These are phyloP conservation scores for Acrocalymma vagum DNA, from an alignment of 2,329 filamentous ascomycete species.

Conservation along the genomic window DNA sequence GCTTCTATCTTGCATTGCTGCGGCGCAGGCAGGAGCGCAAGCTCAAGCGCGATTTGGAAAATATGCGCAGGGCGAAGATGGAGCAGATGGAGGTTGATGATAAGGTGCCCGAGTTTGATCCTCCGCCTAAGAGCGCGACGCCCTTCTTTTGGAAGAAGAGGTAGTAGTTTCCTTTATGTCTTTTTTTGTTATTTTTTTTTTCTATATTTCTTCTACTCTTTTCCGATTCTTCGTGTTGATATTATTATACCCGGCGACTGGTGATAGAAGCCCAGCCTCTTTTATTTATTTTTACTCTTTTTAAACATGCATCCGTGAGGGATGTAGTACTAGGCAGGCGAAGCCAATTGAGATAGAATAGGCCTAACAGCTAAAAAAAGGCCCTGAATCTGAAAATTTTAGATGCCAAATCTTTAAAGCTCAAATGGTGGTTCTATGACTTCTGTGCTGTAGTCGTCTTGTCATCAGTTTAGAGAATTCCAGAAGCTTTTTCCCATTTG, in stretches of 20 bases:
- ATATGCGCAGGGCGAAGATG: slow-evolving; percentile 36
- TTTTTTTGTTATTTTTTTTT: slow-evolving; percentile 2
- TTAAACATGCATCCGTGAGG: background rate
- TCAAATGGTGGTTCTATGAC: too few relatives aligned
- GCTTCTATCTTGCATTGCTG: slow-evolving; percentile 38
- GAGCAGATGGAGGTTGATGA: slow-evolving; percentile 44
- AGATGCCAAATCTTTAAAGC: too few relatives aligned
- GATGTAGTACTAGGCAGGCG: too few relatives aligned
- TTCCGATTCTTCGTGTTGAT: too few relatives aligned
- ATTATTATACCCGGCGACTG: slow-evolving; percentile 24
- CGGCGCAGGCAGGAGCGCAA: slow-evolving; percentile 36
- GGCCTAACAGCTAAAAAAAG: too few relatives aligned
- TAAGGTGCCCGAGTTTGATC: slow-evolving; percentile 40
- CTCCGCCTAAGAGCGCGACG: slow-evolving; percentile 36
- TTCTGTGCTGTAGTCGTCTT: too few relatives aligned
- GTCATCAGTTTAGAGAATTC: too few relatives aligned
- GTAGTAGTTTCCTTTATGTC: slow-evolving; percentile 12
- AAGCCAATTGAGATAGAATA: too few relatives aligned
- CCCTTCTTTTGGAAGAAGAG: slow-evolving; percentile 42
- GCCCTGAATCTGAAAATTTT: too few relatives aligned
- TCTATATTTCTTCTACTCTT: too few relatives aligned
- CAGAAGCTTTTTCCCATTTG: too few relatives aligned
- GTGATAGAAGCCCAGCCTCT: slow-evolving; percentile 17
- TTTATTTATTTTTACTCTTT: slow-evolving; percentile 9
- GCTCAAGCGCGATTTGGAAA: slow-evolving; percentile 35